A percentile compares a stretch with the other conserved stretches of the same genome.
These are phyloP conservation scores for Labyrinthula sp. DNA, from an alignment of 352 stramenopile genomes.

Conservation along the genomic window DNA sequence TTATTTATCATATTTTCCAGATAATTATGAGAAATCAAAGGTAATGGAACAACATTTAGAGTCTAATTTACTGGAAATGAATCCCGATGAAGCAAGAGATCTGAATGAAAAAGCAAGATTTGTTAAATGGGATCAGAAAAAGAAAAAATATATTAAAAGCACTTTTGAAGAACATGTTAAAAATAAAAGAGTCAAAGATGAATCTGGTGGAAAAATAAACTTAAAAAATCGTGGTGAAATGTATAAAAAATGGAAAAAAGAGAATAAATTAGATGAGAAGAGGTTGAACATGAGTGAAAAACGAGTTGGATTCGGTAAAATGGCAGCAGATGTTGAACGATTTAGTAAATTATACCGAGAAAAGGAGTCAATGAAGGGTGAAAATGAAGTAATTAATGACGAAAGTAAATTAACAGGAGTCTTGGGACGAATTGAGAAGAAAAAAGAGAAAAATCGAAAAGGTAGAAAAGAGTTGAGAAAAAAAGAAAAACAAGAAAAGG, in stretches of 20 bases:
- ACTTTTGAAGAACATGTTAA: conserved; percentile 56
- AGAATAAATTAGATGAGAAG: too few relatives aligned
- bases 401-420: too few relatives aligned
- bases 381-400: too few relatives aligned
- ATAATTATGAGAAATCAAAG: conserved; percentile 17
- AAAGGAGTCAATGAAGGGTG: too few relatives aligned
- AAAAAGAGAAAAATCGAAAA: too few relatives aligned
- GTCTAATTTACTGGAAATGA: conserved; percentile 87
- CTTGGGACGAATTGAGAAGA: too few relatives aligned
- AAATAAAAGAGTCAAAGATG: conserved; percentile 49
- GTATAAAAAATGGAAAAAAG: conserved; percentile 75
- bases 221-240: conserved; percentile 49
- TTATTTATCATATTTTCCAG: neutral
- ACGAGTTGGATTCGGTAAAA: too few relatives aligned
- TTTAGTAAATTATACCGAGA: too few relatives aligned
- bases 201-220: conserved; percentile 50
- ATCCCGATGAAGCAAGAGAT: conserved; percentile 64
- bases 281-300: too few relatives aligned
- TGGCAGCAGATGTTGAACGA: too few relatives aligned
- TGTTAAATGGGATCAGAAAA: conserved; percentile 92
- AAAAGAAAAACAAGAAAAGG: too few relatives aligned
- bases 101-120: conserved; percentile 90
- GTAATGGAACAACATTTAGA: conserved; percentile 55
- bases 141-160: conserved; percentile 83
- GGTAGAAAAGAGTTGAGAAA: too few relatives aligned